Conservation (phyloP, 75 land plant genomes). For the Pinus tabuliformis region DNA sequence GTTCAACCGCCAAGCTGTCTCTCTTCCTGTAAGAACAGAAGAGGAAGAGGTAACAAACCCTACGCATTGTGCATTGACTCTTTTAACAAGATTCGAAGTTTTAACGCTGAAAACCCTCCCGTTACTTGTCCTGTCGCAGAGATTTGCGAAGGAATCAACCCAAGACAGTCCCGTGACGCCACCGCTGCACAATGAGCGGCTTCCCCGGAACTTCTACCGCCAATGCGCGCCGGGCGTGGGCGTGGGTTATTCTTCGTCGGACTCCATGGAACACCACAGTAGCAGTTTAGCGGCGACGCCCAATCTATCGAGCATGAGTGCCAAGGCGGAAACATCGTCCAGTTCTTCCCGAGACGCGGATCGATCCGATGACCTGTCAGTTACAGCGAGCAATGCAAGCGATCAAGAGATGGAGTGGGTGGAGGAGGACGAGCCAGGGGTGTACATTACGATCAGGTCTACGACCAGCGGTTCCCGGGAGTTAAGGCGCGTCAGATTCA, state of each 20-base stretch:
- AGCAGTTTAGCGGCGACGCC: constrained; percentile 44
- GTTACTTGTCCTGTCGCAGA: constrained; percentile 12
- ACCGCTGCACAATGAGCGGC: constrained; percentile 51
- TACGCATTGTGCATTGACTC: too few species aligned
- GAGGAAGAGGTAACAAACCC: constrained; percentile 58
- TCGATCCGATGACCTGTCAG: constrained; percentile 53
- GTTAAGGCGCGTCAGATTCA: constrained; percentile 92
- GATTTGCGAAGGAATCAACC: constrained; percentile 36
- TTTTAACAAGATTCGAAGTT: background rate
- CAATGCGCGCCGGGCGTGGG: constrained; percentile 19
- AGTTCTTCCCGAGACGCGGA: constrained; percentile 53
- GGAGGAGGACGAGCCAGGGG: constrained; percentile 90
- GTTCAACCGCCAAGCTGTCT: constrained; percentile 42
- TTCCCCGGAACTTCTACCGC: constrained; percentile 36
- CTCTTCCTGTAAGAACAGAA: constrained; percentile 57
- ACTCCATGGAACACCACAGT: constrained; percentile 46
- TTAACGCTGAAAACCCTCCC: too few species aligned
- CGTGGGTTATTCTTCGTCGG: constrained; percentile 54
- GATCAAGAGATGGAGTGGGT: constrained; percentile 80
- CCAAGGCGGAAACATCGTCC: constrained; percentile 51
- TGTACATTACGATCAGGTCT: constrained; percentile 76
- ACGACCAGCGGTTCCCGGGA: constrained; percentile 67
- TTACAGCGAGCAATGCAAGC: constrained; percentile 57
- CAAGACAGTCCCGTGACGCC: constrained; percentile 66
- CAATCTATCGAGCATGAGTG: constrained; percentile 59